Conservation (phyloP, 371 early-diverging fungal genomes). For the Mortierella sp. region DNA sequence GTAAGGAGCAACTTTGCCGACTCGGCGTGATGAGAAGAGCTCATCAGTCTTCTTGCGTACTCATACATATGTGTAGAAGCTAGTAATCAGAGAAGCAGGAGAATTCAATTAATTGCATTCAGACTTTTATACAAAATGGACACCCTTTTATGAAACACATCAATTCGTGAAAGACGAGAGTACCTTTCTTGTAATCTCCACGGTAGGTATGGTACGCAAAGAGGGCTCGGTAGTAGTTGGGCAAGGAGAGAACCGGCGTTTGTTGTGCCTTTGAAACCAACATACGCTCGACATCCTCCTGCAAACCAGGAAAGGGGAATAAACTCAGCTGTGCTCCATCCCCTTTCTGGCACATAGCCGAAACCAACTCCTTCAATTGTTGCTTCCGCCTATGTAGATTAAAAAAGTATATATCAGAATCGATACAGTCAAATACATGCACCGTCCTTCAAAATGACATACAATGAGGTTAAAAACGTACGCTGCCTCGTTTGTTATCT, state of each 20-base stretch:
- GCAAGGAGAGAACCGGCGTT: slow-evolving; percentile 21
- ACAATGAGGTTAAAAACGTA: slow-evolving; percentile 1
- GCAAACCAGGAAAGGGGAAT: slow-evolving; percentile 33
- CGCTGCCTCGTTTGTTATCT: slow-evolving; percentile 24
- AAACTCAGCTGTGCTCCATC: slow-evolving; percentile 41
- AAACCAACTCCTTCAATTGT: slow-evolving; percentile 24
- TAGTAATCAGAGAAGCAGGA: neutral
- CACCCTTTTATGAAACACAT: neutral
- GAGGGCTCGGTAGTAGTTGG: slow-evolving; percentile 33
- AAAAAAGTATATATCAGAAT: neutral
- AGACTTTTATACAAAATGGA: neutral
- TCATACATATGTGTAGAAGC: slow-evolving; percentile 48
- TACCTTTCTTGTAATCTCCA: slow-evolving; percentile 52
- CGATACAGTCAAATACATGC: neutral
- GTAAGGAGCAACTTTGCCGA: slow-evolving; percentile 12
- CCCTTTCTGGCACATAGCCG: slow-evolving; percentile 23
- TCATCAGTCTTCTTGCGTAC: slow-evolving; percentile 31
- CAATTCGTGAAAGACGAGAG: neutral
- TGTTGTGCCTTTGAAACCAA: slow-evolving; percentile 29
- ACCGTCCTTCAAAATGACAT: too few relatives aligned
- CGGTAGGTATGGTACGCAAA: slow-evolving; percentile 41
- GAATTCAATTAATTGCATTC: too few relatives aligned
- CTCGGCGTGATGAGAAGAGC: slow-evolving; percentile 20
- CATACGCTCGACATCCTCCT: slow-evolving; percentile 48
- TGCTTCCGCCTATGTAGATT: slow-evolving; percentile 23